phyloP scores from a whole-genome alignment of 306 rosid genomes.

The Leucaena leucocephala region DNA sequence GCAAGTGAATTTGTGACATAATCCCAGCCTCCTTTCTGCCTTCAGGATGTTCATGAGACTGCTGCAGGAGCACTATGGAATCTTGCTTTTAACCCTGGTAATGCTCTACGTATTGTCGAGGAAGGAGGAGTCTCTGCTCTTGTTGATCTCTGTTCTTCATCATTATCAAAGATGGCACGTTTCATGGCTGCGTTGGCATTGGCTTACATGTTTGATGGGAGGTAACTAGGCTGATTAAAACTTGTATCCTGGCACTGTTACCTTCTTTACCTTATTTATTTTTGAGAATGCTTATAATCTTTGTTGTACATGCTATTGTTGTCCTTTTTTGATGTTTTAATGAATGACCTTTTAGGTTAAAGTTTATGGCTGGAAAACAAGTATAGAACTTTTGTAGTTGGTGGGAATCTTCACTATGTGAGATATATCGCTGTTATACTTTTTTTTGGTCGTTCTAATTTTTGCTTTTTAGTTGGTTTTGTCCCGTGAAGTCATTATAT shows the following conservation, averaged over 20 bases:
- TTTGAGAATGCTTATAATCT: slow-evolving; percentile 8
- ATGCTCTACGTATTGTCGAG: slow-evolving; percentile 95
- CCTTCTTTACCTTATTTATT: slow-evolving; percentile 9
- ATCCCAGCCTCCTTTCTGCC: slow-evolving; percentile 36
- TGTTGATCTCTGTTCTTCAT: slow-evolving; percentile 91
- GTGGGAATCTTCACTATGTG: background rate
- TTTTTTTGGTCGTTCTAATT: background rate
- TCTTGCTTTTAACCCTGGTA: slow-evolving; percentile 97
- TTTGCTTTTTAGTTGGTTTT: background rate
- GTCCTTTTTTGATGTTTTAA: slow-evolving; percentile 5
- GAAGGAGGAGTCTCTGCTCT: slow-evolving; percentile 98
- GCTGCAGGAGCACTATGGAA: slow-evolving; percentile 99
- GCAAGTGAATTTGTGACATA: slow-evolving; percentile 29
- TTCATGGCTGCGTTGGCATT: slow-evolving; percentile 99
- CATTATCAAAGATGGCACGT: slow-evolving; percentile 97
- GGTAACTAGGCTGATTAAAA: slow-evolving; percentile 53
- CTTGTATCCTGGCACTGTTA: background rate
- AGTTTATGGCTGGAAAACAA: background rate
- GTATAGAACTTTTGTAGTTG: slow-evolving; percentile 1
- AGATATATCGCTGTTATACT: background rate
- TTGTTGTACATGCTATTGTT: background rate
- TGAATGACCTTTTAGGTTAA: background rate
- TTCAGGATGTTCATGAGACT: slow-evolving; percentile 99
- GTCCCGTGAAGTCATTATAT: background rate
- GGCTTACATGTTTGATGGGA: slow-evolving; percentile 99